Evolutionary conservation across 2,329 filamentous ascomycete species (phyloP).

Genomic region (Exophiala spinifera): DNA sequence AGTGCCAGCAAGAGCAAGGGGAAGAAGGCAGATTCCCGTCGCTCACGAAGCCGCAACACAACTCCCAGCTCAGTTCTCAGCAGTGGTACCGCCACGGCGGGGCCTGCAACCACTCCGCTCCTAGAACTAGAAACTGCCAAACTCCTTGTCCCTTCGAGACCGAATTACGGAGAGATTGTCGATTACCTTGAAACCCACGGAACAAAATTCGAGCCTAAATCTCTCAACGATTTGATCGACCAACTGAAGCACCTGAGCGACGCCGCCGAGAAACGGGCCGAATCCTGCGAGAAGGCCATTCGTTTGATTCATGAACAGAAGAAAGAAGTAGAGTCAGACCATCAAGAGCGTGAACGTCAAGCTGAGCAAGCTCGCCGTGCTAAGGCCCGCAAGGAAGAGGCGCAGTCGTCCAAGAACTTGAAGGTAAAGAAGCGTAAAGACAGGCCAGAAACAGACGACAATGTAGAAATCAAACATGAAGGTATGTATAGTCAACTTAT

Average conservation of each 20-base stretch:
- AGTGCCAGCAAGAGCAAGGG: slow-evolving; percentile 50
- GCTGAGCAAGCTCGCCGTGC: slow-evolving; percentile 46
- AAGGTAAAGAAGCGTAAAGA: slow-evolving; percentile 82
- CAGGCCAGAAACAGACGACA: slow-evolving; percentile 54
- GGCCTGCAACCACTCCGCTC: slow-evolving; percentile 46
- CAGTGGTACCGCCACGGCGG: slow-evolving; percentile 39
- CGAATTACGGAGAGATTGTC: slow-evolving; percentile 58
- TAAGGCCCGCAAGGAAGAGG: slow-evolving; percentile 45
- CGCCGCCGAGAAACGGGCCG: slow-evolving; percentile 55
- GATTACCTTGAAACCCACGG: slow-evolving; percentile 52
- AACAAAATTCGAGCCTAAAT: slow-evolving; percentile 47
- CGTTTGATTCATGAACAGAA: slow-evolving; percentile 56
- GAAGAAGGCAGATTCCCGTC: slow-evolving; percentile 52
- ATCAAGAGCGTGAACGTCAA: slow-evolving; percentile 49
- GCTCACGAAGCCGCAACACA: slow-evolving; percentile 60
- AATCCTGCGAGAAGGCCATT: slow-evolving; percentile 59
- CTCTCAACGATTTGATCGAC: slow-evolving; percentile 50
- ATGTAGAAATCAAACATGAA: slow-evolving; percentile 55
- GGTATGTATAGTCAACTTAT: slow-evolving; percentile 42
- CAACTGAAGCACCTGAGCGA: slow-evolving; percentile 57
- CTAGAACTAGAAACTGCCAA: slow-evolving; percentile 53
- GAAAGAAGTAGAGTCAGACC: slow-evolving; percentile 55
- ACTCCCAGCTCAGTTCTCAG: slow-evolving; percentile 58
- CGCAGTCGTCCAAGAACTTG: slow-evolving; percentile 49
- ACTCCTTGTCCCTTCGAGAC: slow-evolving; percentile 46